Evolutionary conservation across 2,329 filamentous ascomycete species (phyloP).

Genomic region (Penicillium sp.): DNA sequence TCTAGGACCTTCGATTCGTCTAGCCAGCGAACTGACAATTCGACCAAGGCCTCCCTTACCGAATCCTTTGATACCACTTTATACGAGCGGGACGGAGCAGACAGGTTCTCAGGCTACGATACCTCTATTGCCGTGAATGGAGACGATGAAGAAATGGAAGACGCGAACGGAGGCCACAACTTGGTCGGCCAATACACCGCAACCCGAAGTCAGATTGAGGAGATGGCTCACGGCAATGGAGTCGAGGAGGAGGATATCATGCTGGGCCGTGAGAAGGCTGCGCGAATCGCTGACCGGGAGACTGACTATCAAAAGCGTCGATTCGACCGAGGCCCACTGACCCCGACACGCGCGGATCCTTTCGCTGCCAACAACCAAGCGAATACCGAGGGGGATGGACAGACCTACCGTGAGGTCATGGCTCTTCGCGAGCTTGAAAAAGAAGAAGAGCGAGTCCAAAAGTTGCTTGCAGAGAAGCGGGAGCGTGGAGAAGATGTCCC

Average conservation of each 20-base stretch:
- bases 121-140: conserved; percentile 80
- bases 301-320: conserved; percentile 97
- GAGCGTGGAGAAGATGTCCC: conserved; percentile 60
- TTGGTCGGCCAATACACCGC: conserved; percentile 96
- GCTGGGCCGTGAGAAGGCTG: conserved; percentile 81
- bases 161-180: conserved; percentile 71
- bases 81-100: conserved; percentile 74
- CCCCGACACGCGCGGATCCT: conserved; percentile 80
- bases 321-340: conserved; percentile 77
- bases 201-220: conserved; percentile 85
- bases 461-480: conserved; percentile 75
- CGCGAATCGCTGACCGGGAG: conserved; percentile 87
- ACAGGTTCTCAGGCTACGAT: conserved; percentile 88
- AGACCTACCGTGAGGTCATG: conserved; percentile 90
- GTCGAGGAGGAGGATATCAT: conserved; percentile 92
- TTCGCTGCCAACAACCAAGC: conserved; percentile 75
- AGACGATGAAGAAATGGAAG: conserved; percentile 76
- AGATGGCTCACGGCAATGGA: conserved; percentile 81
- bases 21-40: conserved; percentile 77
- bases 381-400: conserved; percentile 67
- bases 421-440: conserved; percentile 84
- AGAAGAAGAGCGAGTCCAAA: conserved; percentile 84
- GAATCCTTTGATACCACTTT: conserved; percentile 83
- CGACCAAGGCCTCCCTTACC: conserved; percentile 87
- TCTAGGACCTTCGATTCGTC: conserved; percentile 75